A percentile compares a stretch with the other conserved stretches of the same genome.
Conservation (phyloP, 2,329 filamentous ascomycete genomes). For the Dactylonectria macrodidyma region DNA sequence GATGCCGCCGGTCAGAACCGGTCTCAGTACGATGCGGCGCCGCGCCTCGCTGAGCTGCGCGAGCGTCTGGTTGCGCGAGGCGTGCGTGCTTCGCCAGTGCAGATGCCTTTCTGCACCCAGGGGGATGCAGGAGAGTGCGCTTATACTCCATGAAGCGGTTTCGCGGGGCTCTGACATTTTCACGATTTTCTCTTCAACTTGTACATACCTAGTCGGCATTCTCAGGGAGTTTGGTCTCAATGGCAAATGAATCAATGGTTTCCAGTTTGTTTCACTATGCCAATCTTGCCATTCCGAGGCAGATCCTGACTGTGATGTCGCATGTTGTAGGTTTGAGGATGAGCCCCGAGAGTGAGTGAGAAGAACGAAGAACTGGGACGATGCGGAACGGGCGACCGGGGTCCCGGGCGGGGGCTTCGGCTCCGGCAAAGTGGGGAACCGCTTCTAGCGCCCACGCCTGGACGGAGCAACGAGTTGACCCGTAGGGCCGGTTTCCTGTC, state of each 20-base stretch:
- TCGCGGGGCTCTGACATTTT: conserved; percentile 6
- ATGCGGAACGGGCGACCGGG: conserved; percentile 2
- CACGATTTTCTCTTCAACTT: conserved; percentile 23
- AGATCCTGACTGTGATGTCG: background rate
- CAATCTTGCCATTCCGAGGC: background rate
- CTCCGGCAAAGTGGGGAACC: conserved; percentile 11
- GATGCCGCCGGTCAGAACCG: conserved; percentile 78
- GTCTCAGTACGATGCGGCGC: conserved; percentile 78
- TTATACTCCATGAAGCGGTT: conserved; percentile 28
- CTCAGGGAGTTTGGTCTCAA: background rate
- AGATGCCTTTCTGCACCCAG: conserved; percentile 70
- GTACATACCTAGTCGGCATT: conserved; percentile 15
- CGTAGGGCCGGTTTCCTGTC: conserved; percentile 12
- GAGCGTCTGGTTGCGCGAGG: conserved; percentile 81
- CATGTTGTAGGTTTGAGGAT: background rate
- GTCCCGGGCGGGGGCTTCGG: conserved; percentile 5
- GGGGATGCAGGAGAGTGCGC: conserved; percentile 48
- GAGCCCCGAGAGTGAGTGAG: background rate
- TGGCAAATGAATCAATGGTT: background rate
- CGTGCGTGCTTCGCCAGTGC: conserved; percentile 74
- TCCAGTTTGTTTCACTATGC: background rate
- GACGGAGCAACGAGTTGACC: conserved; percentile 16
- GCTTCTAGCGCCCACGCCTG: background rate
- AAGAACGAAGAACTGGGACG: background rate
- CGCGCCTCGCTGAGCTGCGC: conserved; percentile 81